Conservation (phyloP, 257 asterid species). For the Nicotiana noctiflora region DNA sequence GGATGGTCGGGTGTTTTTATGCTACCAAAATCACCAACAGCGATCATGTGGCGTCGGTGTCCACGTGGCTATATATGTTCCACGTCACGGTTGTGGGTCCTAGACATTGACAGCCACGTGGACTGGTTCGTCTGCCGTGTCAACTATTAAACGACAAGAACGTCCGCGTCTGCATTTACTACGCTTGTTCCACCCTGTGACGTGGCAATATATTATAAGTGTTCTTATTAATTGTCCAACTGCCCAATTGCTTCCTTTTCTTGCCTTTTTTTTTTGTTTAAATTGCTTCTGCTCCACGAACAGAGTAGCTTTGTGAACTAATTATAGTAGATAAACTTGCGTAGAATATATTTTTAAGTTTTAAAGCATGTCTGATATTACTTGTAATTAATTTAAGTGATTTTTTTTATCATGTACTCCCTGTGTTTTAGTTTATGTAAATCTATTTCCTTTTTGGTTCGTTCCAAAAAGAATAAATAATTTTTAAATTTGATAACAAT, state of each 20-base stretch:
- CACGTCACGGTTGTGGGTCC: conserved; percentile 20
- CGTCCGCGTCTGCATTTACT: conserved; percentile 22
- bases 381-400: too few species aligned
- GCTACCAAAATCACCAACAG: conserved; percentile 23
- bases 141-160: background rate
- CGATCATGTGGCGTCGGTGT: conserved; percentile 17
- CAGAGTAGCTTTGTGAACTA: too few species aligned
- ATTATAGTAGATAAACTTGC: too few species aligned
- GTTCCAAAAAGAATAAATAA: too few species aligned
- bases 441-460: too few species aligned
- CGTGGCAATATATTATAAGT: conserved; percentile 15
- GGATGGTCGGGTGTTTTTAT: conserved; percentile 20
- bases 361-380: too few species aligned
- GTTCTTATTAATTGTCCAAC: conserved; percentile 7
- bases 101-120: conserved; percentile 40
- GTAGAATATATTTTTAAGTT: too few species aligned
- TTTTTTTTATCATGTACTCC: too few species aligned
- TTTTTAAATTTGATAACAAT: too few species aligned
- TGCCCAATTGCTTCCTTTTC: background rate
- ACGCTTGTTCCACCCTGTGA: background rate
- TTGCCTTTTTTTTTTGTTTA: background rate
- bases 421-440: too few species aligned
- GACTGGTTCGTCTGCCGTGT: conserved; percentile 7
- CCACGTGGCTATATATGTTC: conserved; percentile 26
- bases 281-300: too few species aligned